phyloP scores from a whole-genome alignment of 441 rosid genomes.

The Gossypium davidsonii region DNA sequence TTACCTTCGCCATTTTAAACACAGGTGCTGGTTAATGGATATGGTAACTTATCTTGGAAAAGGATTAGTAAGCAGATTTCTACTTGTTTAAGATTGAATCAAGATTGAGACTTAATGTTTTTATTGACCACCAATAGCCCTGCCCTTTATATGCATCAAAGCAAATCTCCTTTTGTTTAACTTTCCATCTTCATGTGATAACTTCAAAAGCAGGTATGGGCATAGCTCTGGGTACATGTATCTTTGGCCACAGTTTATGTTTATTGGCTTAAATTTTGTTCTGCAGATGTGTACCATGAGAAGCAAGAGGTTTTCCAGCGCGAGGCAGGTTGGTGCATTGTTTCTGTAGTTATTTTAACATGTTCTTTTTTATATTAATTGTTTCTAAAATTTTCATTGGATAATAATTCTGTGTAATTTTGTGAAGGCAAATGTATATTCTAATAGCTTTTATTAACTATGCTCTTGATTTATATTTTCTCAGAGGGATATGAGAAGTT shows the following conservation, averaged over 20 bases:
- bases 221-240: neutral
- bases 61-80: neutral
- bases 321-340: constrained; percentile 70
- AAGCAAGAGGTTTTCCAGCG: constrained; percentile 66
- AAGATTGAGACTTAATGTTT: neutral
- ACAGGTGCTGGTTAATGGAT: neutral
- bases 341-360: neutral
- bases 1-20: neutral
- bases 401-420: neutral
- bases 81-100: neutral
- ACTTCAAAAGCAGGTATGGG: neutral
- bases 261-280: constrained; percentile 13
- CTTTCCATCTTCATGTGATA: neutral
- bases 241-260: neutral
- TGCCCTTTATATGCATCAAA: neutral
- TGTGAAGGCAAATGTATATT: neutral
- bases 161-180: neutral
- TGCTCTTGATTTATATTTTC: constrained; percentile 8
- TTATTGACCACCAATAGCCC: neutral
- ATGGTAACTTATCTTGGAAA: neutral
- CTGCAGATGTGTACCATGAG: constrained; percentile 84
- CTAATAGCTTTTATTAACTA: neutral
- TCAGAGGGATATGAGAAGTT: constrained; percentile 81
- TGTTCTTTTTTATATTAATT: neutral
- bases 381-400: neutral